Evolutionary conservation across 2,329 filamentous ascomycete species (phyloP).

Genomic region (Plectosphaerella sp.): DNA sequence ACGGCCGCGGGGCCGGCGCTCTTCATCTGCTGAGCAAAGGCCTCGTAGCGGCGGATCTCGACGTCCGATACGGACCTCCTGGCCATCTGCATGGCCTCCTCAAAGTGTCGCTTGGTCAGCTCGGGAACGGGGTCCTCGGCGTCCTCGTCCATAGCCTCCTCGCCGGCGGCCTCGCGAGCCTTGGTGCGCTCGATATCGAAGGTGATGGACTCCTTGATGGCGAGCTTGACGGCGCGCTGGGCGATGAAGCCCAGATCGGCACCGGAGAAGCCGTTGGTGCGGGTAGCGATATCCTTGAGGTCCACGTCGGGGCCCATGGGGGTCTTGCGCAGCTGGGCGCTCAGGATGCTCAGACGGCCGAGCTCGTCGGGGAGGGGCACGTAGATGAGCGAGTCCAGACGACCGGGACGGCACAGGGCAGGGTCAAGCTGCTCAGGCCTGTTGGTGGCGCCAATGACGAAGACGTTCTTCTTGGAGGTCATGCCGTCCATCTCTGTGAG

Average conservation of each 20-base stretch:
- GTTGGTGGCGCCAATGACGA: conserved; percentile 98
- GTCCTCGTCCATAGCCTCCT: conserved; percentile 81
- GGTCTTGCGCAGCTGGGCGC: conserved; percentile 97
- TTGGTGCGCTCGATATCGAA: conserved; percentile 86
- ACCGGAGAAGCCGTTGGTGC: conserved; percentile 99
- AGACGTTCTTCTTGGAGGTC: conserved; percentile 99
- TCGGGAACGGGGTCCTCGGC: conserved; percentile 91
- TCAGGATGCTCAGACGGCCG: conserved; percentile 85
- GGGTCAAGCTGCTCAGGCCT: conserved; percentile 97
- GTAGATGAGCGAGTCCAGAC: conserved; percentile 98
- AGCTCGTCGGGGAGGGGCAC: conserved; percentile 91
- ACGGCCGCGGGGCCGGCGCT: conserved; percentile 78
- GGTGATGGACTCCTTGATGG: conserved; percentile 94
- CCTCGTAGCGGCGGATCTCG: conserved; percentile 97
- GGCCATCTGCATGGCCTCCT: conserved; percentile 96
- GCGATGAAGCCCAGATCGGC: conserved; percentile 99
- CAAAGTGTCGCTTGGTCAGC: conserved; percentile 93
- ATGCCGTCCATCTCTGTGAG: conserved; percentile 91
- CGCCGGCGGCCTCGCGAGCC: conserved; percentile 80
- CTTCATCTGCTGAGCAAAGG: conserved; percentile 99
- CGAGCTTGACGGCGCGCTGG: conserved; percentile 97
- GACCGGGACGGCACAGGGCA: conserved; percentile 94
- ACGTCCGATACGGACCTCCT: conserved; percentile 93
- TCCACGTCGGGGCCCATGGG: conserved; percentile 86
- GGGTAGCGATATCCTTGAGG: conserved; percentile 85